Evolutionary conservation across 2,329 filamentous ascomycete genomes (phyloP), one percentile per base, ranked within the genome.

Genomic region (Arthroderma uncinatum): DNA sequence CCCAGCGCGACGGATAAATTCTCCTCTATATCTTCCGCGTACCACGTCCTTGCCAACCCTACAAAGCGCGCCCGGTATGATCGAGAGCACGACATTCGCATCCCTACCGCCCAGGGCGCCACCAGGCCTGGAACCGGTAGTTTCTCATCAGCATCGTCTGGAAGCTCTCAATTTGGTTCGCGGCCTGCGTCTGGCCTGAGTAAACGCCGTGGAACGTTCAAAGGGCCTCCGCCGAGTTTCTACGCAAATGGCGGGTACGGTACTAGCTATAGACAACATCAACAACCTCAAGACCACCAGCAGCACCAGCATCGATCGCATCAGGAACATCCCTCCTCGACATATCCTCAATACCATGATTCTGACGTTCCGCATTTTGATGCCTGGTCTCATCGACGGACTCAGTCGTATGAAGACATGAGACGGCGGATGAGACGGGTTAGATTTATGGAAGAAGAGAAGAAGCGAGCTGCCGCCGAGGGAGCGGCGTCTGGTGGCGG

Each of bases 171-270:
- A 63, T 77, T 75, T 36, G 78, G 76, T 0, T 75, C 86, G 0
- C 82, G 93, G 0, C 84, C 91, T 0, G 83, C 93, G 0, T 89
- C 83, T 0, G 93, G 93, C 0, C 76, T 98, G 33, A 90, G 85
- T 68, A 81, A 85, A 40, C 81, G 92, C 23, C 79, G 89, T 2
- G 82, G 83, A 1, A 79, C 84, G 3, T 96, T 94, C 71, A 82
- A 81, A 19, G 92, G 92, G 0, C 92, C 93, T 2, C 91, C 93
- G 54, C 91, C 92, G 0, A 88, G 83, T 62, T 97, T 96, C 74
- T 96, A 89, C 71, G 80, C 85, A 16, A 84, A 80, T 60, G 90
- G 89, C 3, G 89, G 87, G 2, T 94, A 89, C 80, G 88, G 87
- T 52, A 70, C 42, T 2, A 44, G 54, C 7, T 42, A 58, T 28